Conservation (phyloP, 2,329 filamentous ascomycete genomes). For the Fusarium virguliforme region DNA sequence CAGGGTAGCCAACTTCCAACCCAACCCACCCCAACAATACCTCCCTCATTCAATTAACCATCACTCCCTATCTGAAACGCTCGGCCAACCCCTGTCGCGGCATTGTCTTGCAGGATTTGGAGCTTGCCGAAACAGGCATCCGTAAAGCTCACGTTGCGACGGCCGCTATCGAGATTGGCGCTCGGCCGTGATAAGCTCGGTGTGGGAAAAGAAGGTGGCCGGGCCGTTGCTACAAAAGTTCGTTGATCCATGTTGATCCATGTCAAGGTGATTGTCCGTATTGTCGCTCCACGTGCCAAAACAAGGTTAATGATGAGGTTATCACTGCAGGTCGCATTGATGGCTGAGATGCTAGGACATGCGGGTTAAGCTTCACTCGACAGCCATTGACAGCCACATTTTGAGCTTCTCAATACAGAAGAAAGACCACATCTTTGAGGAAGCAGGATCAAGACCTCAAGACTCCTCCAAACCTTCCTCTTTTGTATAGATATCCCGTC, state of each 20-base stretch:
- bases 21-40: neutral
- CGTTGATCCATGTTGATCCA: neutral
- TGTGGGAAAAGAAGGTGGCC: slow-evolving; percentile 6
- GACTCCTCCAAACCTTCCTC: slow-evolving; percentile 34
- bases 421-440: neutral
- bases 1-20: neutral
- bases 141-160: slow-evolving; percentile 31
- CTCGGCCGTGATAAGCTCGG: slow-evolving; percentile 21
- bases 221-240: slow-evolving; percentile 1
- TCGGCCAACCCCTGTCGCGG: slow-evolving; percentile 20
- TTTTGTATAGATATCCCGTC: slow-evolving; percentile 27
- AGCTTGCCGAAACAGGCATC: slow-evolving; percentile 47
- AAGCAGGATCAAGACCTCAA: neutral
- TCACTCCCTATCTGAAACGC: neutral
- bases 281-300: neutral
- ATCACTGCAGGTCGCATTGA: neutral
- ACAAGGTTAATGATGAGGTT: slow-evolving; percentile 2
- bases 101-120: slow-evolving; percentile 17
- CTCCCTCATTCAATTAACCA: neutral
- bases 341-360: neutral
- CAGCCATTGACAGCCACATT: slow-evolving; percentile 2
- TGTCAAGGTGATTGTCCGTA: neutral
- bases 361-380: neutral
- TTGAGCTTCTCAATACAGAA: neutral
- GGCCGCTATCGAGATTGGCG: slow-evolving; percentile 38